Evolutionary conservation across 495 filamentous ascomycete genomes (phyloP), one percentile per base, ranked within the genome.

Genomic region (Penicillium cinerascens): DNA sequence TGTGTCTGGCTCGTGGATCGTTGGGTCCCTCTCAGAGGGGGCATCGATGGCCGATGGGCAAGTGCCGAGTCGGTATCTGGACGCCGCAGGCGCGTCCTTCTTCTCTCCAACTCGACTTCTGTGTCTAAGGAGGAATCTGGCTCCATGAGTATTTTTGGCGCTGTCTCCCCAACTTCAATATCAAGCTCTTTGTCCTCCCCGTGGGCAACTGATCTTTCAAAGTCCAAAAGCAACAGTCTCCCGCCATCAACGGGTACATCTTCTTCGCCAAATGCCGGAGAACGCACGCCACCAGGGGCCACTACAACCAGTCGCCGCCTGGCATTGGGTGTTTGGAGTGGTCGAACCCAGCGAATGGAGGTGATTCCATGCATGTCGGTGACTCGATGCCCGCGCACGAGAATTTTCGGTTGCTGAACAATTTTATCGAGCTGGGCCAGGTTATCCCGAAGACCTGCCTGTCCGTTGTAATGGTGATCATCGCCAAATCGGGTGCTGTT

Each of bases 241-340:
- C 89, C 89, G 21, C 89, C 88, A 56, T 92, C 89, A n/a, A 92
- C 80, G 49, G 89, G 85, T 20, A 92, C 82, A 20, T 81, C 85
- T 56, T 91, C 88, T 49, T 88, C 82, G 42, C 88, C 88, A 29
- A 82, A 78, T 4, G 78, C 74, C 11, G 77, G 72, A 20, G 78
- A 73, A 6, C 79, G 81, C 22, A 87, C 78, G 10, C 89, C 84
- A 36, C 89, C 89, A 26, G 87, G 86, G 11, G 89, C 90, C 47
- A 87, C 86, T 38, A 87, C 79, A 21, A 92, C 75, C 35, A 93
- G 72, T 38, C 89, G 78, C 60, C 33, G 42, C 21, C 33, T 38
- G 29, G 55, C 46, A 4, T 54, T 51, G 0, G 37, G 47, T 18
- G 42, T 52, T n/a, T 48, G 21, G 9, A 43, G 44, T n/a, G 55